Evolutionary conservation across 805 yeast genomes (phyloP).

Genomic region (Saccharomycopsis schoenii): DNA sequence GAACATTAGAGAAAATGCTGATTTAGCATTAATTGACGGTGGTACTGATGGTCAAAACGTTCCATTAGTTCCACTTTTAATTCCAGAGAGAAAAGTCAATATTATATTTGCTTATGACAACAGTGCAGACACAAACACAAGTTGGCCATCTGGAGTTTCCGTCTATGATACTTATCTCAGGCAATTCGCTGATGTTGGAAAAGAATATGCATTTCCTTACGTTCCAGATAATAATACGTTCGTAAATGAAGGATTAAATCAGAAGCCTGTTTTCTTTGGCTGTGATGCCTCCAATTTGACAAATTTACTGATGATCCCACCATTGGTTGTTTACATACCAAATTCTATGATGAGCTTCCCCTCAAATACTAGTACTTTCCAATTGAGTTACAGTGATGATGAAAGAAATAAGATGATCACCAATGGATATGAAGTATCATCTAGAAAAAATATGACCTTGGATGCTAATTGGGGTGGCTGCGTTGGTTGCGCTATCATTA

Average conservation of each 20-base stretch:
- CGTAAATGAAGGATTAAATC: slow-evolving; percentile 47
- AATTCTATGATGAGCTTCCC: slow-evolving; percentile 54
- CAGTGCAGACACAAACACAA: slow-evolving; percentile 33
- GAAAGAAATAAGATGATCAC: slow-evolving; percentile 50
- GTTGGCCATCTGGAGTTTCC: slow-evolving; percentile 39
- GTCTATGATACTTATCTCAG: slow-evolving; percentile 32
- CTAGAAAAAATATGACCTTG: slow-evolving; percentile 55
- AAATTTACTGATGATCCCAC: slow-evolving; percentile 45
- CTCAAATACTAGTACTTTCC: slow-evolving; percentile 63
- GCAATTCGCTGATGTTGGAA: slow-evolving; percentile 37
- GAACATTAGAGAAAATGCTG: slow-evolving; percentile 22
- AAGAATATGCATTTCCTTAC: slow-evolving; percentile 62
- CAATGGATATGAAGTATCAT: slow-evolving; percentile 67
- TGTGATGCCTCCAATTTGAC: slow-evolving; percentile 62
- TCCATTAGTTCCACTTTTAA: slow-evolving; percentile 36
- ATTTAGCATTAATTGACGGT: slow-evolving; percentile 37
- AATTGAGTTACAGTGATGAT: slow-evolving; percentile 47
- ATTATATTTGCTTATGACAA: slow-evolving; percentile 38
- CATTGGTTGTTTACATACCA: slow-evolving; percentile 65
- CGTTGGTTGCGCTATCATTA: slow-evolving; percentile 73
- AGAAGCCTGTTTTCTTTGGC: slow-evolving; percentile 74
- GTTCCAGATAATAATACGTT: slow-evolving; percentile 55
- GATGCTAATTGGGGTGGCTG: slow-evolving; percentile 65
- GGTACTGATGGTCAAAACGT: slow-evolving; percentile 40
- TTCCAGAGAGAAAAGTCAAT: slow-evolving; percentile 34